A percentile compares a stretch with the other conserved stretches of the same genome.
Evolutionary conservation across 257 asterid genomes (phyloP).

Genomic region (Leptodermis oblonga): DNA sequence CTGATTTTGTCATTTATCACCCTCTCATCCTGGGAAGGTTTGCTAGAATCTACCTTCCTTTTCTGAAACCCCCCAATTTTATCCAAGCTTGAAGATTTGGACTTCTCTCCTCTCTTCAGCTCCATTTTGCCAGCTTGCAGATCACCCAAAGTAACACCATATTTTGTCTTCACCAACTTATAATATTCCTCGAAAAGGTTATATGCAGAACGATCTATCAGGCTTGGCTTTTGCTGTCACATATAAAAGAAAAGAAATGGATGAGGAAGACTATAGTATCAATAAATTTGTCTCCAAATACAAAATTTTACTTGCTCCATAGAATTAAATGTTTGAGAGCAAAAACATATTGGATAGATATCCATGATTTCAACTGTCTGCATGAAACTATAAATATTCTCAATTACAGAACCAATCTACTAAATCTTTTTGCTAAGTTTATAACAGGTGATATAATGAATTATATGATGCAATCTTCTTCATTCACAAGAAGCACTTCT

Average conservation of each 20-base stretch:
- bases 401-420: not conserved
- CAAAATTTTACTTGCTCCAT: too few species aligned
- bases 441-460: too few species aligned
- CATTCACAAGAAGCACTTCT: not conserved
- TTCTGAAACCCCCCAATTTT: conserved; percentile 25
- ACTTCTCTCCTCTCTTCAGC: conserved; percentile 20
- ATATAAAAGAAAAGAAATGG: conserved; percentile 11
- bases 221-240: conserved; percentile 43
- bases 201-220: conserved; percentile 38
- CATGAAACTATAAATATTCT: not conserved
- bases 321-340: too few species aligned
- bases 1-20: conserved; percentile 18
- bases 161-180: conserved; percentile 34
- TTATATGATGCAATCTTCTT: not conserved
- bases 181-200: conserved; percentile 63
- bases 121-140: conserved; percentile 32
- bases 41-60: conserved; percentile 24
- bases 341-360: too few species aligned
- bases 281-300: not conserved
- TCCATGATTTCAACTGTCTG: too few species aligned
- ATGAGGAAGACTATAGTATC: not conserved
- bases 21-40: conserved; percentile 20
- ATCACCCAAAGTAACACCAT: conserved; percentile 42
- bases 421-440: not conserved
- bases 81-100: conserved; percentile 28